These are phyloP conservation scores for Chalaropsis ovoidea DNA, from an alignment of 2,329 filamentous ascomycete species.

Conservation along the genomic window DNA sequence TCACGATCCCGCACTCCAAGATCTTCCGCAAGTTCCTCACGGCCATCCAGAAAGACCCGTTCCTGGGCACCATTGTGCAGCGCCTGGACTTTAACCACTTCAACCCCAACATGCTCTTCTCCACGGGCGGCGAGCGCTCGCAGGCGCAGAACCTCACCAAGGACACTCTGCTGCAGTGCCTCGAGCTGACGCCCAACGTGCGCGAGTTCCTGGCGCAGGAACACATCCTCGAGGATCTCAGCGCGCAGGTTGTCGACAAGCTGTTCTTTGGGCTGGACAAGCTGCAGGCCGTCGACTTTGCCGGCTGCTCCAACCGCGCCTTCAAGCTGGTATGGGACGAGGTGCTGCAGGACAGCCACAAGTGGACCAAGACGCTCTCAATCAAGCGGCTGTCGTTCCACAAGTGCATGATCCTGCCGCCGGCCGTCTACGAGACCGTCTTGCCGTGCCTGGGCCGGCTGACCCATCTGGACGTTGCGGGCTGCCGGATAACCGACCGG, in stretches of 20 bases:
- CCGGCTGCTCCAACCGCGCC: conserved; percentile 56
- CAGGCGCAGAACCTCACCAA: conserved; percentile 67
- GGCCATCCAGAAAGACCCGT: conserved; percentile 55
- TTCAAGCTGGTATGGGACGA: conserved; percentile 58
- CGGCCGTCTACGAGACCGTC: conserved; percentile 56
- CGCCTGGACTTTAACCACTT: conserved; percentile 79
- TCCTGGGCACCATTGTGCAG: conserved; percentile 63
- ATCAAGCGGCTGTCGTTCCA: conserved; percentile 64
- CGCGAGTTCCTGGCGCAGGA: conserved; percentile 73
- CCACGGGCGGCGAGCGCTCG: conserved; percentile 61
- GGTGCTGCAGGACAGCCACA: conserved; percentile 40
- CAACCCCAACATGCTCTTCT: conserved; percentile 67
- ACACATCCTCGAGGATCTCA: conserved; percentile 67
- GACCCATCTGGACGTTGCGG: conserved; percentile 70
- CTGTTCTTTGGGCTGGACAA: conserved; percentile 56
- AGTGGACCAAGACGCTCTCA: conserved; percentile 31
- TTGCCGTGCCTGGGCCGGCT: conserved; percentile 59
- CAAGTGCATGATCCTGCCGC: conserved; percentile 62
- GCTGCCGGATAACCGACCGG: conserved; percentile 62
- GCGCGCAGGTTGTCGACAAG: conserved; percentile 57
- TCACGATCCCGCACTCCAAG: conserved; percentile 71
- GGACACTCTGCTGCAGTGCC: conserved; percentile 59
- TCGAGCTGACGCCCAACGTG: conserved; percentile 61
- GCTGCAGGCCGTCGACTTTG: conserved; percentile 63
- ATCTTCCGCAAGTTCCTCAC: conserved; percentile 73